Evolutionary conservation across 305 asterid species (phyloP).

Genomic region (Rubia balearica): DNA sequence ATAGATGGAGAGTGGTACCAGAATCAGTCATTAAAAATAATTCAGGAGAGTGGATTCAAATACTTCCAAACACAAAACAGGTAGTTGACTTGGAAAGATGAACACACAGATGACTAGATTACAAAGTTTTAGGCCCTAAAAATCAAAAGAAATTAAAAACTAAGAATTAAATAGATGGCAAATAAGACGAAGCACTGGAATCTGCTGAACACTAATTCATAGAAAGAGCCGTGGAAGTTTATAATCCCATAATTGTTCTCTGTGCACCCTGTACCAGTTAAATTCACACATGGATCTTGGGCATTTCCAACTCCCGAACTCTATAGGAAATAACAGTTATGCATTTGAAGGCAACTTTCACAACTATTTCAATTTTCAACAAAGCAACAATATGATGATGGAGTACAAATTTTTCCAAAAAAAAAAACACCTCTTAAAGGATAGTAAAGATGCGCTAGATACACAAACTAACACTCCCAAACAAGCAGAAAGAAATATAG

Average conservation of each 20-base stretch:
- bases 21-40: neutral
- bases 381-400: neutral
- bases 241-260: too few relatives aligned
- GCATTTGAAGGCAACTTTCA: neutral
- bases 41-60: neutral
- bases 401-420: neutral
- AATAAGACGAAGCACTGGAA: too few relatives aligned
- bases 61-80: neutral
- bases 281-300: too few relatives aligned
- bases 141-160: neutral
- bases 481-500: constrained; percentile 10
- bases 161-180: neutral
- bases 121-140: neutral
- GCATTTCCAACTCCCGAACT: too few relatives aligned
- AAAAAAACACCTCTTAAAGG: neutral
- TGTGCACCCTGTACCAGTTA: too few relatives aligned
- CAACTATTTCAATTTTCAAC: neutral
- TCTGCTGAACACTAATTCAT: too few relatives aligned
- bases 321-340: too few relatives aligned
- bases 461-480: neutral
- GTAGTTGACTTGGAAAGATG: neutral
- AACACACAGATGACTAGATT: neutral
- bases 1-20: neutral
- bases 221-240: too few relatives aligned
- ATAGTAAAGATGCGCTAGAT: too few relatives aligned